Conservation (phyloP, 805 yeast genomes). For the Brettanomyces sp. region DNA sequence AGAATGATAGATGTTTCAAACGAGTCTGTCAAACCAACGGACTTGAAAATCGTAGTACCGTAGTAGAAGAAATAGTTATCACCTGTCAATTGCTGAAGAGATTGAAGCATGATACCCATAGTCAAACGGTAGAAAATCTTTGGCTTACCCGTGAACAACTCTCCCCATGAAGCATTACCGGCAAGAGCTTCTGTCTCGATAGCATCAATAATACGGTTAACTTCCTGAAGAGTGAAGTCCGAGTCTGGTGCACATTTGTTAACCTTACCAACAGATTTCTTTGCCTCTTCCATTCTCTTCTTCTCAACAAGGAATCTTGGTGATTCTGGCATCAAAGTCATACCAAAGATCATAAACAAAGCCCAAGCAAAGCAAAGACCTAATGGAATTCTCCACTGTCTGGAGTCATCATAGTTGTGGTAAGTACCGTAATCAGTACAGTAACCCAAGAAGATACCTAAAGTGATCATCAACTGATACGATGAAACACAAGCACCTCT, state of each 20-base stretch:
- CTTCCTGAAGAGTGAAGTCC: constrained; percentile 44
- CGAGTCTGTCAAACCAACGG: constrained; percentile 47
- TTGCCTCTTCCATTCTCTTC: constrained; percentile 44
- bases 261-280: constrained; percentile 42
- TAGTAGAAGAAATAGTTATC: constrained; percentile 58
- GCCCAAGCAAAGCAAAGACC: constrained; percentile 45
- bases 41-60: constrained; percentile 49
- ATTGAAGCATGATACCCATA: constrained; percentile 52
- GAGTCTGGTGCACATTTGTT: constrained; percentile 48
- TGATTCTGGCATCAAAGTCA: constrained; percentile 59
- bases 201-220: constrained; percentile 48
- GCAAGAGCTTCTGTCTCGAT: constrained; percentile 52
- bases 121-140: constrained; percentile 45
- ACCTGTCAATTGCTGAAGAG: constrained; percentile 53
- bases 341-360: constrained; percentile 37
- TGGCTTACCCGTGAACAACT: constrained; percentile 56
- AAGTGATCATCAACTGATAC: constrained; percentile 61
- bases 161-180: constrained; percentile 59
- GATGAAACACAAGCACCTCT: constrained; percentile 66
- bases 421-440: constrained; percentile 59
- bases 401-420: constrained; percentile 34
- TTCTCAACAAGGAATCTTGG: constrained; percentile 53
- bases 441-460: constrained; percentile 66
- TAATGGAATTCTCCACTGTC: constrained; percentile 64
- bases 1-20: constrained; percentile 46